Base-by-base conservation (phyloP, 2,329 filamentous ascomycete genomes). In the Hirsutella thompsonii region DNA sequence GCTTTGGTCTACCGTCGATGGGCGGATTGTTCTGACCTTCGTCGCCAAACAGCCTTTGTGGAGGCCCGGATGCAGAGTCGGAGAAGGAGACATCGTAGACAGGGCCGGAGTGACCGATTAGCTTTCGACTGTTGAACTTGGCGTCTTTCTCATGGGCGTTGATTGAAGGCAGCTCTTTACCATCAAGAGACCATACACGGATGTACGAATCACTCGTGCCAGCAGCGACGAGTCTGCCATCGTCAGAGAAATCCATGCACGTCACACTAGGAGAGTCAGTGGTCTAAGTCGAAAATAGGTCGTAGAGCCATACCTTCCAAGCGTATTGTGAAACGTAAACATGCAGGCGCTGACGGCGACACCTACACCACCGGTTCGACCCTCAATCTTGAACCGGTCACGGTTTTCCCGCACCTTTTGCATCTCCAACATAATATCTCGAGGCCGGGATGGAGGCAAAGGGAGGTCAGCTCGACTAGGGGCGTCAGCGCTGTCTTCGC, bases 271-370 rank as follows among this genome's bases (percentile, higher is more conserved):
- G 18, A 16, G 26, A 8, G 36, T 23, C 13, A 37, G 32, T 16
- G 9, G n/a, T 14, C 8, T 8, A 75, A 42, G 85, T 90, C 41
- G n/a, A 16, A 26, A 9, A 9, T 33, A 4, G 21, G 33, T 38
- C 40, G 8, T n/a, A 26, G 26, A 28, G 14, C 60, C 76, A 67
- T 65, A 89, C 86, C 79, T 83, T 60, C 94, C 88, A 47, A 88
- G 81, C 0, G 86, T 94, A 60, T 98, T 98, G 67, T 98, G 92
- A 55, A 96, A 94, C 1, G 92, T 98, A 58, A 93, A 95, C 84
- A 96, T 96, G 68, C 86, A 92, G 20, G 93, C 81, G 53, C 88
- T 94, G 44, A 95, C 72, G 20, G 81, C 80, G 41, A 87, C 78
- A 13, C 89, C 87, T 39, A 89, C 74, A 8, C 89, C 90, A 14